Evolutionary conservation across 768 basidiomycete genomes (phyloP), one percentile per base, ranked within the genome.

Genomic region (Lentinula sp.): DNA sequence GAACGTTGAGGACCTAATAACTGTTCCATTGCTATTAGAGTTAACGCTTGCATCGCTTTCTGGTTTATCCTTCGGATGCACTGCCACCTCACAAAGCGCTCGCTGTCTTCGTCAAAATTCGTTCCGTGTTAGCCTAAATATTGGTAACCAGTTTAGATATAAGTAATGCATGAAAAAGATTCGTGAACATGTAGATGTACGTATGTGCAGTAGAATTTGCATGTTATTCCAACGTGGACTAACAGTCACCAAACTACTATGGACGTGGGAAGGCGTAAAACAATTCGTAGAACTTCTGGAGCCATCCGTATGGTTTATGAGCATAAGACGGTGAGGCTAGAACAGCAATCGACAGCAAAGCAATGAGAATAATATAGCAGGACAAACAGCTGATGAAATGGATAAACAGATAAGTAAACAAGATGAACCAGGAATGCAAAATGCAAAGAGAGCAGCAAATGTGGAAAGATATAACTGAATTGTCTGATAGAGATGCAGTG

Each of bases 321-420:
- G 31, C 61, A 63, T 60, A 50, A 31, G 61, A 43, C 37, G 21
- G 46, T 49, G 51, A 23, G 56, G 23, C 39, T 56, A 61, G 53
- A 61, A 49, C 59, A 62, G 61, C 61, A 56, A 63, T 56, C 40
- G 55, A 56, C 28, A 56, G 55, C 53, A 54, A 40, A 39, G 53
- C 55, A 40, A 43, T 18, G 23, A 45, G 21, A n/a, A 56, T 56
- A 56, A 56, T 21, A 42, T 42, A 56, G 28, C 55, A 45, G 9
- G 16, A 13, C 40, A 34, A 56, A 42, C 16, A 56, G 39, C 40
- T 31, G 40, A 56, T 18, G 39, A 32, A 51, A 28, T 31, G 7
- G 37, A 9, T 37, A 42, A 56, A n/a, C 11, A 39, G 18, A 56
- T 56, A 56, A 23, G 23, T 23, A 23, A 56, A 28, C 40, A 54